Evolutionary conservation across 495 filamentous ascomycete species (phyloP).

Genomic region (Aspergillus cristatus): DNA sequence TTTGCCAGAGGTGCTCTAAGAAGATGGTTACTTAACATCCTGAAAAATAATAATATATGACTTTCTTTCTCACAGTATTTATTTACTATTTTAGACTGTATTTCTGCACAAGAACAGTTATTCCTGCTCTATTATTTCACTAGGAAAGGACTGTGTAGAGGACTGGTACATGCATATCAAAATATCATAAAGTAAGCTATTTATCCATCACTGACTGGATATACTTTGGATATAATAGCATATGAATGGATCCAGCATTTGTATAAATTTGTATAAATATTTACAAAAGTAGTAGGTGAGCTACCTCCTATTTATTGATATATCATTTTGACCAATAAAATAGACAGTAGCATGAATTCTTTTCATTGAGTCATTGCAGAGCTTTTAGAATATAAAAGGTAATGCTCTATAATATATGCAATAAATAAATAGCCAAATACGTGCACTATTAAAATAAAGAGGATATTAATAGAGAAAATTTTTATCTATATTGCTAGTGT

Average conservation of each 20-base stretch:
- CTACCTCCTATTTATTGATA: background rate
- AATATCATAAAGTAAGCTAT: too few relatives aligned
- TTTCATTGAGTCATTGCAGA: background rate
- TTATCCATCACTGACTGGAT: too few relatives aligned
- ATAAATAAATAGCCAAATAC: background rate
- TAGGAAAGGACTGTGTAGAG: too few relatives aligned
- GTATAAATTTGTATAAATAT: too few relatives aligned
- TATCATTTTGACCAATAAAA: background rate
- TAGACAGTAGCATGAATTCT: constrained; percentile 1
- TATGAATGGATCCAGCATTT: background rate
- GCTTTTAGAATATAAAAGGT: background rate
- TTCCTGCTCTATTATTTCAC: too few relatives aligned
- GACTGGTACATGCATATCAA: too few relatives aligned
- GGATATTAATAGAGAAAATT: background rate
- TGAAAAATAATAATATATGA: background rate
- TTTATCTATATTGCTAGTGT: constrained; percentile 1
- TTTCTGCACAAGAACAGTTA: too few relatives aligned
- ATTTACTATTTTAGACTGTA: constrained; percentile 1
- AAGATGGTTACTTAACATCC: background rate
- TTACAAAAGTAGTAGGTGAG: too few relatives aligned
- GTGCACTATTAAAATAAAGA: background rate
- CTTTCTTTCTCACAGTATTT: background rate
- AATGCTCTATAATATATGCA: constrained; percentile 2
- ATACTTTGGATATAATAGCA: background rate
- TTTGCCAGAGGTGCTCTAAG: background rate